Conservation (phyloP, 1,139 yeast species). For the Pichia inconspicua region DNA sequence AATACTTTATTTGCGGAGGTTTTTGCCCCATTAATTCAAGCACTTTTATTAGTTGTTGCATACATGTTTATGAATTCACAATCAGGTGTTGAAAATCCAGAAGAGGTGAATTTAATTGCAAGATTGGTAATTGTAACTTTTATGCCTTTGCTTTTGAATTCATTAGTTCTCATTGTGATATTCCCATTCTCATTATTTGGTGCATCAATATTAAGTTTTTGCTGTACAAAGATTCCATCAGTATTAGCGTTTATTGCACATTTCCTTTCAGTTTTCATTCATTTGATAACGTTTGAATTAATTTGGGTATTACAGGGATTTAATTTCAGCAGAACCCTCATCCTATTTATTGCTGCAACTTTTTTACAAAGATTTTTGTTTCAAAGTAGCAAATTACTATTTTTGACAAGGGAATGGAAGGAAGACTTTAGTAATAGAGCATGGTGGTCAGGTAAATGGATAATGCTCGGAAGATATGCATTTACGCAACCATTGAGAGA, state of each 20-base stretch:
- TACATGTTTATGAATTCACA: conserved; percentile 67
- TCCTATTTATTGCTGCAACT: conserved; percentile 50
- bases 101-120: conserved; percentile 45
- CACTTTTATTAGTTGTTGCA: conserved; percentile 43
- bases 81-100: conserved; percentile 45
- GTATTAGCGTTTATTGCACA: conserved; percentile 47
- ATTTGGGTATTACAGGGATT: conserved; percentile 60
- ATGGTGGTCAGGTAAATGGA: conserved; percentile 90
- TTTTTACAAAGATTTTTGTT: conserved; percentile 49
- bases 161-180: conserved; percentile 33
- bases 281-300: conserved; percentile 49
- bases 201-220: conserved; percentile 38
- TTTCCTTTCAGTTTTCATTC: conserved; percentile 41
- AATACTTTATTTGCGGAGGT: conserved; percentile 50
- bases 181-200: conserved; percentile 41
- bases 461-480: conserved; percentile 43
- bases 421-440: conserved; percentile 52
- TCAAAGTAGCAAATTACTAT: conserved; percentile 37
- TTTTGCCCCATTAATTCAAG: conserved; percentile 39
- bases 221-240: conserved; percentile 29
- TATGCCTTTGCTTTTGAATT: conserved; percentile 47
- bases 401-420: conserved; percentile 53
- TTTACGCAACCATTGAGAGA: conserved; percentile 67
- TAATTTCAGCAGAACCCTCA: conserved; percentile 48
- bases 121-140: conserved; percentile 45